These are phyloP conservation scores for Zasmidium citrigriseum DNA, from an alignment of 2,329 filamentous ascomycete genomes.

Conservation along the genomic window DNA sequence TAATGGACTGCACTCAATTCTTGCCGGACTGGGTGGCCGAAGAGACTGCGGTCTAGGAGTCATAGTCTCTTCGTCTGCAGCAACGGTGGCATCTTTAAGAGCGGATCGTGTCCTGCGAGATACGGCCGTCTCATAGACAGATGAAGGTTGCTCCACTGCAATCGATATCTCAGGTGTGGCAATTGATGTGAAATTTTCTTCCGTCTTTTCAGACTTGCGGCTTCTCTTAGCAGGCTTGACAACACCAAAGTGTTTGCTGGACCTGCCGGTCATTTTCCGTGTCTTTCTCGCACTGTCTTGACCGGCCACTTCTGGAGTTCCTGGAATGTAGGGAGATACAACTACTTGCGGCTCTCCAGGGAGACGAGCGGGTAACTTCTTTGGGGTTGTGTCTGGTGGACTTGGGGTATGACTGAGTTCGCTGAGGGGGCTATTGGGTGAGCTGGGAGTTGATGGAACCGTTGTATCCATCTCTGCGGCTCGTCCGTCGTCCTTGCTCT, in stretches of 20 bases:
- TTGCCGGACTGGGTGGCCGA: no score
- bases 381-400: not conserved
- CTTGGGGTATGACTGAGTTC: conserved; percentile 2
- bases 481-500: no score
- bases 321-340: conserved; percentile 1
- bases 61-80: not conserved
- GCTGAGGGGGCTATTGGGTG: not conserved
- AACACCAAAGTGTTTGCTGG: conserved; percentile 35
- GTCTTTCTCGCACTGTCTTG: conserved; percentile 19
- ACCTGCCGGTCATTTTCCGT: conserved; percentile 36
- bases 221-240: conserved; percentile 11
- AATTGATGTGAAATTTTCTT: not conserved
- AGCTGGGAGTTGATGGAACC: not conserved
- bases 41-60: no score
- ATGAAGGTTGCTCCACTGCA: not conserved
- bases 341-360: not conserved
- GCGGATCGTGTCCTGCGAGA: not conserved
- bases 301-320: not conserved
- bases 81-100: not conserved
- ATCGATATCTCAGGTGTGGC: not conserved
- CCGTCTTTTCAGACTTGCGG: not conserved
- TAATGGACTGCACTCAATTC: not conserved
- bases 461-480: not conserved
- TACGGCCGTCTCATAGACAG: not conserved
- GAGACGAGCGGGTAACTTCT: no score